Percentiles rank a stretch among this genome's conserved stretches.
These are phyloP conservation scores for Ustilago shanxiensis DNA, from an alignment of 1,284 basidiomycete genomes.

Conservation along the genomic window DNA sequence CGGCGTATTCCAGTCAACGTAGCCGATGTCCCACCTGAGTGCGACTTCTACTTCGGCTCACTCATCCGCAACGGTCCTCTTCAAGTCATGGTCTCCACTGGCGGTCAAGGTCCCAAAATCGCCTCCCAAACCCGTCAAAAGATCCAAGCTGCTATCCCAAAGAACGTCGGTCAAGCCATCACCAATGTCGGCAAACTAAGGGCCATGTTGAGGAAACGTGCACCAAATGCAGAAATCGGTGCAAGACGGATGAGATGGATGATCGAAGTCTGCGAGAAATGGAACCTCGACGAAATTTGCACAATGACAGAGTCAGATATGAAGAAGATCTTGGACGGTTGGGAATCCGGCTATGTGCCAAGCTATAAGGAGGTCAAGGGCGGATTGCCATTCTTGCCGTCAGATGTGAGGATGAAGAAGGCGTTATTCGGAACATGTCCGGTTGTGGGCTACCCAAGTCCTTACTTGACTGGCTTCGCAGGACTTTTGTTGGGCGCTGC, in stretches of 20 bases:
- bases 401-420: slow-evolving; percentile 44
- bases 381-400: slow-evolving; percentile 30
- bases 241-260: slow-evolving; percentile 93
- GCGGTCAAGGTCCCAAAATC: slow-evolving; percentile 91
- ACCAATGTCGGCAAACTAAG: slow-evolving; percentile 82
- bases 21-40: slow-evolving; percentile 87
- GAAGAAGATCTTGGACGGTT: slow-evolving; percentile 67
- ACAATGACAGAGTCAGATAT: slow-evolving; percentile 75
- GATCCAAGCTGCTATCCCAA: slow-evolving; percentile 80
- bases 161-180: slow-evolving; percentile 82
- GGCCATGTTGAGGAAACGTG: slow-evolving; percentile 78
- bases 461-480: slow-evolving; percentile 52
- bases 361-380: slow-evolving; percentile 59
- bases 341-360: slow-evolving; percentile 66
- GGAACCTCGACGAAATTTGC: slow-evolving; percentile 83
- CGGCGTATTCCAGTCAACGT: slow-evolving; percentile 89
- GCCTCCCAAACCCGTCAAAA: slow-evolving; percentile 83
- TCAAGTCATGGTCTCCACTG: slow-evolving; percentile 95
- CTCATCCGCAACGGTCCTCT: slow-evolving; percentile 90
- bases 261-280: slow-evolving; percentile 86
- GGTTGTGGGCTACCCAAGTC: slow-evolving; percentile 59
- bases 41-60: slow-evolving; percentile 98
- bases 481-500: slow-evolving; percentile 47
- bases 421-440: slow-evolving; percentile 57
- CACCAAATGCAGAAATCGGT: slow-evolving; percentile 81